Evolutionary conservation across 78 protist genomes (phyloP).

Genomic region (Chrysochromulina tobinii): DNA sequence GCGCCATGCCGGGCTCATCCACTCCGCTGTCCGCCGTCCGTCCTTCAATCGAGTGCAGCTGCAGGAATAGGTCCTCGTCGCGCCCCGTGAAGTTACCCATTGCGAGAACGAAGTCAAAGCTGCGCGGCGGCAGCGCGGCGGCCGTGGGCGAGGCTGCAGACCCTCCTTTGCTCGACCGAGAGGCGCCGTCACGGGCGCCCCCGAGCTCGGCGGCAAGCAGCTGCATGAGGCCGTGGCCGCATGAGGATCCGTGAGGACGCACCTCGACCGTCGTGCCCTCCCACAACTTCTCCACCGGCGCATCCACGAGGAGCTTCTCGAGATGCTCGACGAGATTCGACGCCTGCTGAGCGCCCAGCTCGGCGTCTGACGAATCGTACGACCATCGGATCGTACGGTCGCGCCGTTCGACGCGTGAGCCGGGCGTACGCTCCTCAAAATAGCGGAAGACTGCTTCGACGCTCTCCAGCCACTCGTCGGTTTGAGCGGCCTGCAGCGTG

Average conservation of each 20-base stretch:
- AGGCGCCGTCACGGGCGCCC: too few relatives aligned
- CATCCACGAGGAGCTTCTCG: background rate
- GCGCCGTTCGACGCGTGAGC: background rate
- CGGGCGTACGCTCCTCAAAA: constrained; percentile 6
- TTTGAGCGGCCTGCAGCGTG: too few relatives aligned
- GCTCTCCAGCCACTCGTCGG: background rate
- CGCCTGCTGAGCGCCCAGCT: background rate
- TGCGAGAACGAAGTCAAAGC: background rate
- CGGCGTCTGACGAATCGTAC: background rate
- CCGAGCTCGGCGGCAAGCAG: background rate
- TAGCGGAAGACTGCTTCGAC: background rate
- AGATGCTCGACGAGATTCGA: background rate
- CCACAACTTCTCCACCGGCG: background rate
- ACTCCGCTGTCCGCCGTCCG: too few relatives aligned
- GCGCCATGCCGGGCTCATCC: too few relatives aligned
- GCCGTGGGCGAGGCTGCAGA: too few relatives aligned
- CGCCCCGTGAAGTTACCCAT: background rate
- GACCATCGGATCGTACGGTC: background rate
- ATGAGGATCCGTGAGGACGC: background rate
- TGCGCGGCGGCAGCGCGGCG: too few relatives aligned
- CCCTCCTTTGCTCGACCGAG: too few relatives aligned
- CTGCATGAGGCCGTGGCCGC: background rate
- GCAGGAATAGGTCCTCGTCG: background rate
- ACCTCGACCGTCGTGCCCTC: background rate
- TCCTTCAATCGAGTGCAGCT: background rate